A percentile compares a stretch with the other conserved stretches of the same genome.
phyloP scores from a whole-genome alignment of 371 early-diverging fungal genomes.

The Mortierella sp. region DNA sequence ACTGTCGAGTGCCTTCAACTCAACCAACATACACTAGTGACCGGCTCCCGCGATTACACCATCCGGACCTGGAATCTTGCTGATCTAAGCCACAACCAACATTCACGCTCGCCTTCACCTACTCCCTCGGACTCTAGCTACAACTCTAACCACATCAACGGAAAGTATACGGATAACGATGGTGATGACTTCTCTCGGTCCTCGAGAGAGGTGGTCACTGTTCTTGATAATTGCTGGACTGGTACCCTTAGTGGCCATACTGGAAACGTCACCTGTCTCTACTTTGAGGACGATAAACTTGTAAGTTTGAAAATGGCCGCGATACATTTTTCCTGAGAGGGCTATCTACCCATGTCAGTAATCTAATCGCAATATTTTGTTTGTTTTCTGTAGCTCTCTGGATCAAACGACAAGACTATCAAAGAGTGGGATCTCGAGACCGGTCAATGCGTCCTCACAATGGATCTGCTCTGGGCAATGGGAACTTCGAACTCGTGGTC shows the following conservation, averaged over 20 bases:
- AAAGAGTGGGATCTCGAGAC: slow-evolving; percentile 91
- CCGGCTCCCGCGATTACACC: slow-evolving; percentile 88
- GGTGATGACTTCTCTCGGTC: slow-evolving; percentile 28
- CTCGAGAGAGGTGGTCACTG: slow-evolving; percentile 50
- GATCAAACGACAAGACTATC: slow-evolving; percentile 91
- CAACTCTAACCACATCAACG: slow-evolving; percentile 35
- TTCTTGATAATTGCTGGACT: too few species aligned
- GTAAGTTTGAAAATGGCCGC: too few species aligned
- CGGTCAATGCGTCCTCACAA: slow-evolving; percentile 73
- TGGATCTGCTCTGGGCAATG: slow-evolving; percentile 82
- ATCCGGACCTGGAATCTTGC: slow-evolving; percentile 90
- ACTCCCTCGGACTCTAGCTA: slow-evolving; percentile 55
- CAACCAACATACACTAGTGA: slow-evolving; percentile 73
- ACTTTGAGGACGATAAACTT: too few species aligned
- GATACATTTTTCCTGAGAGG: slow-evolving; percentile 45
- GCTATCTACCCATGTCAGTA: background rate
- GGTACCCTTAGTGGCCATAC: too few species aligned
- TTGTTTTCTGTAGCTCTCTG: slow-evolving; percentile 69
- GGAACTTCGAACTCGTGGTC: slow-evolving; percentile 50
- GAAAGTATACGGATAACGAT: slow-evolving; percentile 25
- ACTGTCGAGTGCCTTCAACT: slow-evolving; percentile 80
- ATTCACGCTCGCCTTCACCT: slow-evolving; percentile 59
- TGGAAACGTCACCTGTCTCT: too few species aligned
- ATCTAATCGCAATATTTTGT: background rate
- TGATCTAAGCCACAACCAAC: slow-evolving; percentile 63